Evolutionary conservation across 371 early-diverging fungal genomes (phyloP), one percentile per base, ranked within the genome.

Genomic region (Choanephora cucurbitarum): DNA sequence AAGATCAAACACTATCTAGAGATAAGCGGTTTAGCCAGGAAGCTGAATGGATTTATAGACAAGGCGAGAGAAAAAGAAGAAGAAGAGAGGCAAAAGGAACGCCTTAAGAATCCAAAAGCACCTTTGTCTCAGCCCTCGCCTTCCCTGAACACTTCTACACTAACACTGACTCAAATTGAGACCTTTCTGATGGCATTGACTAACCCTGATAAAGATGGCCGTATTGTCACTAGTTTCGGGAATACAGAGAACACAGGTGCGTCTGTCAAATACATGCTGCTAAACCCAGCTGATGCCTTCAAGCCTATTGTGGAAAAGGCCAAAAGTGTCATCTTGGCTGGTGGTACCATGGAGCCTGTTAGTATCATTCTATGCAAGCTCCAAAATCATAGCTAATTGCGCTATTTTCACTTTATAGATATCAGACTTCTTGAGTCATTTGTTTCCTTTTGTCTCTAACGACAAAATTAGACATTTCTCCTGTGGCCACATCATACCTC

Each of bases 341-440:
- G 99, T 53, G 99, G 99, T 19, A 97, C 99, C 0, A 93, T 99
- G 94, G 89, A 90, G 57, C 98, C 98, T 1, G 88, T 92, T 61
- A 65, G 77, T 49, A 62, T 52, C 9, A 11, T 15, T 32, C n/a
- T n/a, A n/a, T n/a, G n/a, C n/a, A n/a, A n/a, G n/a, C n/a, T n/a
- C n/a, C n/a, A n/a, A n/a, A n/a, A n/a, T n/a, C n/a, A n/a, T n/a
- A n/a, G n/a, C n/a, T n/a, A n/a, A n/a, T n/a, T n/a, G n/a, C n/a
- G n/a, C n/a, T n/a, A 18, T 47, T 23, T n/a, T 31, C 3, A 14
- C 21, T 33, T 39, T 11, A 0, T 57, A 75, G 75, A 57, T 77
- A 37, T 67, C 73, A 3, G 83, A 80, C 55, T 74, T 85, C 18
- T 54, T 76, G 1, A 54, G 62, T 7, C 73, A 77, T 59, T 64